Conservation (phyloP, 2,329 filamentous ascomycete genomes). For the Myrmaecium sp. region DNA sequence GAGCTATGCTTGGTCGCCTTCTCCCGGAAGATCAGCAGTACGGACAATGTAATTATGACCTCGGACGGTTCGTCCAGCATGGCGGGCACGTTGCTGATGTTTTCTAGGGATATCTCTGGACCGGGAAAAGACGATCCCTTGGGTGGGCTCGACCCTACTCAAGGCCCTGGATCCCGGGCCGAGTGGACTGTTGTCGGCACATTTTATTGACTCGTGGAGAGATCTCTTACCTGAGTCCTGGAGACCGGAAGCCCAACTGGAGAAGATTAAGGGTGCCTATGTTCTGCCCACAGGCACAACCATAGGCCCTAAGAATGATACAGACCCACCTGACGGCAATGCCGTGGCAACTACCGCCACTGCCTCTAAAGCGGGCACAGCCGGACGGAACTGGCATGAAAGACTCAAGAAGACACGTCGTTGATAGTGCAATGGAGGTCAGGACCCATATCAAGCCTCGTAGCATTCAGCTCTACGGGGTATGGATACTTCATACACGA, state of each 20-base stretch:
- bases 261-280: slow-evolving; percentile 15
- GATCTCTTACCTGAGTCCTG: slow-evolving; percentile 21
- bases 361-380: slow-evolving; percentile 8
- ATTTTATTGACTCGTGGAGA: slow-evolving; percentile 20
- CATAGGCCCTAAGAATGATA: slow-evolving; percentile 11
- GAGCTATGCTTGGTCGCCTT: slow-evolving; percentile 21
- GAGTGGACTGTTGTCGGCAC: slow-evolving; percentile 13
- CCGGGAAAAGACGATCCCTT: slow-evolving; percentile 14
- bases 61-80: background rate
- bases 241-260: slow-evolving; percentile 16
- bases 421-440: too few species aligned
- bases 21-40: slow-evolving; percentile 11
- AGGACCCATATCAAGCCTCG: too few species aligned
- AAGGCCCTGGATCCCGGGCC: slow-evolving; percentile 10
- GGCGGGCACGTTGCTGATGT: slow-evolving; percentile 1
- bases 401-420: too few species aligned
- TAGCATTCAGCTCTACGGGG: too few species aligned
- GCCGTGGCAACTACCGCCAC: slow-evolving; percentile 5
- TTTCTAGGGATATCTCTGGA: slow-evolving; percentile 17
- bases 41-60: slow-evolving; percentile 3
- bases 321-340: slow-evolving; percentile 3
- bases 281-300: slow-evolving; percentile 16
- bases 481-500: too few species aligned
- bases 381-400: slow-evolving; percentile 23
- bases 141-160: slow-evolving; percentile 16